Base-by-base conservation (phyloP, 192 early-diverging fungal species). In the Rhizoclosmatium sp. region DNA sequence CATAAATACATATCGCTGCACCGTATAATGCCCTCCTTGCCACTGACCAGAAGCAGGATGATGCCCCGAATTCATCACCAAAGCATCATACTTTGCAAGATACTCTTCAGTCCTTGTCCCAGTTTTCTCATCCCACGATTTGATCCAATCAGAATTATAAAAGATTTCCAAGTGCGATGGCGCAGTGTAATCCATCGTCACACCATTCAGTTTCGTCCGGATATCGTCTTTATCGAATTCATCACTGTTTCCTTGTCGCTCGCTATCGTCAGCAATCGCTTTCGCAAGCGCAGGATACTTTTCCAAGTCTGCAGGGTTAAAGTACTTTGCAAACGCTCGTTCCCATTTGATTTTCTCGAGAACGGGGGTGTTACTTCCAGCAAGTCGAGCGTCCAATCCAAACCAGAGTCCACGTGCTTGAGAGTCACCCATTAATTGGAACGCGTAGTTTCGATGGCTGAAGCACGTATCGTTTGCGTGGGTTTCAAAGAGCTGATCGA, bases 401-500 rank as follows among this genome's bases (percentile, higher is more conserved):
- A 23, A 9, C 62, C 9, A 19, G 16, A 41, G 10, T 19, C 9
- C 9, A 9, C 62, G 62, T 10, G 31, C 9, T 31, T 65, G 62
- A 9, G 62, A 65, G 40, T 65, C 62, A 0, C 62, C 62, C 21
- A 31, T n/a, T 12, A 23, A 10, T 9, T 23, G n/a, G n/a, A 65
- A 19, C 14, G 62, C 9, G 9, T 10, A 19, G 62, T 65, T 41
- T n/a, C 62, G 67, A 14, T 9, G 44, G 1, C 14, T 46, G 41
- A 45, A 31, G 47, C 67, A 69, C 12, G 21, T 9, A 47, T 23
- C 21, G 67, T 69, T 69, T 40, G 5, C 67, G 14, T 45, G 12
- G 40, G 46, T 14, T 31, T 69, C 67, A 45, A 69, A 69, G 31
- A 23, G 67, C 31, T 69, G 67, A 45, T 69, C 67, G 47, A 69